Evolutionary conservation across 495 filamentous ascomycete species (phyloP), one percentile per base, ranked within the genome.

Genomic region (Penicillium atrosanguineum): DNA sequence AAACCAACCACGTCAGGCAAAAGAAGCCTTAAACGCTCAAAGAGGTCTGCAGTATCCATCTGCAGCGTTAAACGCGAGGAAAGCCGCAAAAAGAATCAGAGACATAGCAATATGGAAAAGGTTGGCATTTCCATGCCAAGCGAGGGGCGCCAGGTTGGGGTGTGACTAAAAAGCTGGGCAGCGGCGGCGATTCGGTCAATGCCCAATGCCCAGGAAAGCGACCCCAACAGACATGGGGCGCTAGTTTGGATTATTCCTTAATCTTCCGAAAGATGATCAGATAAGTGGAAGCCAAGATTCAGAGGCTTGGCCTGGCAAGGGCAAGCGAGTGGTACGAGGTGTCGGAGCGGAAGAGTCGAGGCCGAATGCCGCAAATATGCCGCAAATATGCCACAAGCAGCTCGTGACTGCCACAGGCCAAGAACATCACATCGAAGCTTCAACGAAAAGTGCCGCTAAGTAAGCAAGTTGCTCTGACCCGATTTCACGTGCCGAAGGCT

Each of bases 191-290:
- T 40, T 40, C n/a, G 7, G 16, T 8, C 16, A 40, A 8, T 19
- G 38, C 31, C 12, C 31, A 34, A 14, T 12, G 31, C 31, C 31
- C 31, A 34, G 31, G 12, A 34, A 34, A 1, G 11, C 31, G 31
- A 14, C 31, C 11, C 31, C 31, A 34, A 8, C 31, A 14, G 9
- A 34, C 31, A 1, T 14, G 3, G 7, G 28, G 11, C 31, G 31
- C 31, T 34, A 34, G 31, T 34, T 14, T 34, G 31, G 11, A 9
- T 20, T 46, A 25, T 54, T 28, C 44, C 44, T 54, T 41, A 39
- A 48, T 37, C n/a, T 44, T 18, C 52, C 38, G 52, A 48, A 6
- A 25, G 45, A 48, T 28, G 9, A 48, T 48, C 52, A 54, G 52
- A 54, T 54, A 48, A 54, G n/a, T 54, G 19, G 7, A 14, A 40